Percentiles rank a stretch among this genome's conserved stretches.
Evolutionary conservation across 768 basidiomycete genomes (phyloP).

Genomic region (Infundibulicybe gibba): DNA sequence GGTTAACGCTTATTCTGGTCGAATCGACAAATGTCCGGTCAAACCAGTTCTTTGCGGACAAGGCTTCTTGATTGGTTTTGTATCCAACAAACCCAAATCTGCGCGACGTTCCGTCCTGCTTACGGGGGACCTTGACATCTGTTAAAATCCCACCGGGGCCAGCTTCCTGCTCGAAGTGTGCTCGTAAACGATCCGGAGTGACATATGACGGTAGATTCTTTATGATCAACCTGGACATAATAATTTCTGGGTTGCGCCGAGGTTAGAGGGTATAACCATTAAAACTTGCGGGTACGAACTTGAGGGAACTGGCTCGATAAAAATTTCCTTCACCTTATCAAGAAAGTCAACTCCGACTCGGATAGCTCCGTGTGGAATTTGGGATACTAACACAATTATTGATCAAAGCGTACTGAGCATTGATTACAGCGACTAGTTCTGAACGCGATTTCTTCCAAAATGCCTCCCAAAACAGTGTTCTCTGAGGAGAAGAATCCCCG

Average conservation of each 20-base stretch:
- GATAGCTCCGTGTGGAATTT: constrained; percentile 16
- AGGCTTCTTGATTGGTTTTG: constrained; percentile 75
- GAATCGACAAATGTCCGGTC: constrained; percentile 83
- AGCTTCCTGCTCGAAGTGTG: constrained; percentile 62
- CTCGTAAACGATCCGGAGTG: constrained; percentile 58
- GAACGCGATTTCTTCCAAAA: not conserved
- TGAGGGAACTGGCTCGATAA: constrained; percentile 15
- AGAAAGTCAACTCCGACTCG: constrained; percentile 17
- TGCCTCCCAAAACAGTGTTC: constrained; percentile 21
- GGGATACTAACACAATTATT: not conserved
- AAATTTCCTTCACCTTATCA: constrained; percentile 3
- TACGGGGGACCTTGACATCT: constrained; percentile 78
- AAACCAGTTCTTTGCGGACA: constrained; percentile 76
- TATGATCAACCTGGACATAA: constrained; percentile 81
- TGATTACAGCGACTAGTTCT: no score
- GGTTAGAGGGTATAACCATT: not conserved
- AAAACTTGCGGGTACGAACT: constrained; percentile 1
- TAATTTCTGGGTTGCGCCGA: not conserved
- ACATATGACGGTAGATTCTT: constrained; percentile 77
- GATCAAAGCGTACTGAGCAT: not conserved
- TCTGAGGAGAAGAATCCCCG: constrained; percentile 70
- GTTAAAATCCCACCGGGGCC: constrained; percentile 73
- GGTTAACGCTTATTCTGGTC: constrained; percentile 66
- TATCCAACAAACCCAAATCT: constrained; percentile 93
- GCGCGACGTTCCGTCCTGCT: constrained; percentile 74